A percentile compares a stretch with the other conserved stretches of the same genome.
These are phyloP conservation scores for Boletus tylopilopsis DNA, from an alignment of 768 basidiomycete species.

Conservation along the genomic window DNA sequence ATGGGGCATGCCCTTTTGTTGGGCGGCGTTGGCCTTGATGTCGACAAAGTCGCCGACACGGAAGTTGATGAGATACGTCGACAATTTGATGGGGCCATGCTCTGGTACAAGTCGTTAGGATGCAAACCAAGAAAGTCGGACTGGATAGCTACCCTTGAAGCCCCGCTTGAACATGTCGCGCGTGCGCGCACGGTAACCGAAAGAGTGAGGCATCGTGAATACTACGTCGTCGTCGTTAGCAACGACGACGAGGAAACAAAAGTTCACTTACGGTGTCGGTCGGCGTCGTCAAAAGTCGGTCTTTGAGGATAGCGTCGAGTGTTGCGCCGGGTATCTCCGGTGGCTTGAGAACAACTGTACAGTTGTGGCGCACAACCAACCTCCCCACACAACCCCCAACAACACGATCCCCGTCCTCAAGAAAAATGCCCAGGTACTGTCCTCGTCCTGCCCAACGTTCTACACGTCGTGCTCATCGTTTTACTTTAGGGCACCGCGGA, in stretches of 20 bases:
- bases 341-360: slow-evolving; percentile 63
- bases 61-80: slow-evolving; percentile 92
- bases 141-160: slow-evolving; percentile 79
- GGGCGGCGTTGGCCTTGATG: slow-evolving; percentile 98
- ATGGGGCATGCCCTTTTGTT: slow-evolving; percentile 99
- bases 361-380: slow-evolving; percentile 48
- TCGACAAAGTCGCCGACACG: slow-evolving; percentile 98
- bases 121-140: slow-evolving; percentile 7
- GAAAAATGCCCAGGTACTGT: slow-evolving; percentile 83
- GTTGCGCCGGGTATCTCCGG: slow-evolving; percentile 52
- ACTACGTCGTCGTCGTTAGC: slow-evolving; percentile 29
- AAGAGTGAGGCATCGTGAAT: slow-evolving; percentile 98
- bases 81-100: slow-evolving; percentile 85
- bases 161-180: slow-evolving; percentile 99
- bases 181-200: slow-evolving; percentile 99
- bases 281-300: slow-evolving; percentile 48
- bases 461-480: slow-evolving; percentile 24
- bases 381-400: slow-evolving; percentile 37
- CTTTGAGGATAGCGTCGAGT: slow-evolving; percentile 35
- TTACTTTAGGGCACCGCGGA: slow-evolving; percentile 74
- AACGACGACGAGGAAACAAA: slow-evolving; percentile 8
- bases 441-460: slow-evolving; percentile 11
- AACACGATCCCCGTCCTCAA: slow-evolving; percentile 45
- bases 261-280: slow-evolving; percentile 41
- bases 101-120: slow-evolving; percentile 43